Conservation (phyloP, 441 rosid genomes). For the Adansonia gregorii region DNA sequence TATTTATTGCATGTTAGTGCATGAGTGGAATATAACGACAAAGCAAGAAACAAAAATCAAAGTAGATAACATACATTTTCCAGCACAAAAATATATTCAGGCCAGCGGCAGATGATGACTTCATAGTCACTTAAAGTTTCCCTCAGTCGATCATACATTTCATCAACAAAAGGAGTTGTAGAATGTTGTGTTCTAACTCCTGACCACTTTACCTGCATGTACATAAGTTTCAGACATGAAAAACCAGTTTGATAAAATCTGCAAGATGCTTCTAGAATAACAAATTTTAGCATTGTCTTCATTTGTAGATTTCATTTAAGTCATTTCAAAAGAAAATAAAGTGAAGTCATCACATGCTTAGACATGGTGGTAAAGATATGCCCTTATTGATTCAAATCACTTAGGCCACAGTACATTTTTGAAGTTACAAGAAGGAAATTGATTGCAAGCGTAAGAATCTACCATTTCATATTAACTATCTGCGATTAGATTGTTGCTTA, state of each 20-base stretch:
- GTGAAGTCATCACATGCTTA: background rate
- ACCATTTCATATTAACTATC: background rate
- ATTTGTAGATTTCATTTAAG: background rate
- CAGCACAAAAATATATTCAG: slow-evolving; percentile 85
- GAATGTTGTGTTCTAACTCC: slow-evolving; percentile 94
- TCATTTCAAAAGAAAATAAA: background rate
- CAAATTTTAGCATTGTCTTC: background rate
- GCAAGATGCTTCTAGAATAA: background rate
- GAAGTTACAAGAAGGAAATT: background rate
- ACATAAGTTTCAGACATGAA: slow-evolving; percentile 29
- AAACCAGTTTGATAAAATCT: background rate
- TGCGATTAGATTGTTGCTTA: background rate
- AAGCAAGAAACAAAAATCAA: slow-evolving; percentile 19
- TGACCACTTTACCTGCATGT: slow-evolving; percentile 88
- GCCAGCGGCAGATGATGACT: slow-evolving; percentile 96
- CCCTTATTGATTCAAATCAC: background rate
- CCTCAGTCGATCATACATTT: slow-evolving; percentile 83
- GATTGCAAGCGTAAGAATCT: background rate
- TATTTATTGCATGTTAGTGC: background rate
- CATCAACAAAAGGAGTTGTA: slow-evolving; percentile 94
- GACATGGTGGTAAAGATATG: background rate
- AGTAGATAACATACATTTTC: slow-evolving; percentile 69
- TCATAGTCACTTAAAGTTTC: slow-evolving; percentile 84
- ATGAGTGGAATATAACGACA: background rate
- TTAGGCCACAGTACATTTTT: slow-evolving; percentile 2